phyloP scores from a whole-genome alignment of 2,329 filamentous ascomycete genomes.

The Phymatotrichopsis omnivora region DNA sequence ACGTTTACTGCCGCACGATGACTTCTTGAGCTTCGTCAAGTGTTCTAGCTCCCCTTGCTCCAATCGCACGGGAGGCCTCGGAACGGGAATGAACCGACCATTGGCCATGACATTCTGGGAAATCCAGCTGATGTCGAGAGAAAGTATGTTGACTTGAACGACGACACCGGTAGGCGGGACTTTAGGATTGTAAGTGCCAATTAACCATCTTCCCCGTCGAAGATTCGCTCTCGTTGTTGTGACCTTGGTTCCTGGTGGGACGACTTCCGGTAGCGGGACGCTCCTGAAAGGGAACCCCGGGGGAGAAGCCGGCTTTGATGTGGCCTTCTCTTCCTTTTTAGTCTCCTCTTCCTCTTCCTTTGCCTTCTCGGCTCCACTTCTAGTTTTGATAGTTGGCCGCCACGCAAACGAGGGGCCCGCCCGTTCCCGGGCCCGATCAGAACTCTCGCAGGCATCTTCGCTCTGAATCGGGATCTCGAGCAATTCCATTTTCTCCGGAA shows the following conservation, averaged over 20 bases:
- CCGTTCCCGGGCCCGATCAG: slow-evolving; percentile 21
- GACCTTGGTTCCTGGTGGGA: slow-evolving; percentile 39
- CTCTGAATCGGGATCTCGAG: slow-evolving; percentile 35
- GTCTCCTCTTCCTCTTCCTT: too few species aligned
- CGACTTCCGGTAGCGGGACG: slow-evolving; percentile 7
- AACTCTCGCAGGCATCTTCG: slow-evolving; percentile 28
- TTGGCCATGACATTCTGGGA: slow-evolving; percentile 37
- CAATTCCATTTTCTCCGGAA: slow-evolving; percentile 41
- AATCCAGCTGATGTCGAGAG: slow-evolving; percentile 45
- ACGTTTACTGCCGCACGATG: slow-evolving; percentile 33
- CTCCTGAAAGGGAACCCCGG: slow-evolving; percentile 8
- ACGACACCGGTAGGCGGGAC: slow-evolving; percentile 44
- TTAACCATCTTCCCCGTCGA: slow-evolving; percentile 44
- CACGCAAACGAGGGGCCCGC: neutral
- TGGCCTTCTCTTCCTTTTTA: too few species aligned
- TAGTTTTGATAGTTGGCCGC: too few species aligned
- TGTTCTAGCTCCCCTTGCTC: slow-evolving; percentile 38
- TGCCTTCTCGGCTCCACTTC: too few species aligned
- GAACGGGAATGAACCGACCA: slow-evolving; percentile 33
- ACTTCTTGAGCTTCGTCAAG: slow-evolving; percentile 33
- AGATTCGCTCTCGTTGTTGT: slow-evolving; percentile 45
- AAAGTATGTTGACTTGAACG: slow-evolving; percentile 41
- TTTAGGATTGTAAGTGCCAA: slow-evolving; percentile 44
- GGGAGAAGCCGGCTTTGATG: slow-evolving; percentile 1
- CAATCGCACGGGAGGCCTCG: slow-evolving; percentile 33